Base-by-base conservation (phyloP, 2,329 filamentous ascomycete genomes). In the Aspergillus sp. region DNA sequence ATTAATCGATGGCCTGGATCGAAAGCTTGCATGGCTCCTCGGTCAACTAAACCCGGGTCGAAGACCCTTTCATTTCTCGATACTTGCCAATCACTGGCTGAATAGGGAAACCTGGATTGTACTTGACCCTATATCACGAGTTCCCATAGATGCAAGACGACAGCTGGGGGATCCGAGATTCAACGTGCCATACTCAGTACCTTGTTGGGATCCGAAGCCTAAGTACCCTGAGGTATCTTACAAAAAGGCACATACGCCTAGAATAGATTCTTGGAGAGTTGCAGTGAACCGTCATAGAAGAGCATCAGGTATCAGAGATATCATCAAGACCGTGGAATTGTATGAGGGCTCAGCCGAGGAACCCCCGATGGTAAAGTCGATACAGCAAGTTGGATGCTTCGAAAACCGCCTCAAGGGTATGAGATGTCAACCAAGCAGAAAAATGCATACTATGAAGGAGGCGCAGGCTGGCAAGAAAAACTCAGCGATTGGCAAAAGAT, bases 31-130 rank as follows among this genome's bases (percentile, higher is more conserved):
- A 35, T 71, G 68, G 68, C 47, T 68, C 9, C 56, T 59, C 28
- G 52, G 61, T 33, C 66, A 71, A 45, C 56, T 62, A 19, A 64
- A 59, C 5, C 67, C 68, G 5, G 68, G 67, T 7, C 57, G 63
- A 37, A 67, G 63, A 45, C 61, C 66, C 5, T 69, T 62, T 41
- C 64, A 69, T 45, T 70, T 70, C 43, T 53, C 63, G 26, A 45
- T 66, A 19, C 58, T 70, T 33, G 60, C 66, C 29, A 69, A 68
- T 38, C 68, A 69, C 44, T 71, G 67, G 67, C 40, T 70, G n/a
- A 71, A 69, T 42, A 57, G 48, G 33, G 53, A 62, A 29, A 69
- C 66, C 1, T 69, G 66, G 67, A 37, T 66, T 13, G 65, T 70
- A 27, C 56, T 60, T 33, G 66, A 69, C 43, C 65, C 67, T 7